Percentiles rank a stretch among this genome's conserved stretches.
phyloP scores from a whole-genome alignment of 1,284 basidiomycete genomes.

The Paramarasmius palmivorus region DNA sequence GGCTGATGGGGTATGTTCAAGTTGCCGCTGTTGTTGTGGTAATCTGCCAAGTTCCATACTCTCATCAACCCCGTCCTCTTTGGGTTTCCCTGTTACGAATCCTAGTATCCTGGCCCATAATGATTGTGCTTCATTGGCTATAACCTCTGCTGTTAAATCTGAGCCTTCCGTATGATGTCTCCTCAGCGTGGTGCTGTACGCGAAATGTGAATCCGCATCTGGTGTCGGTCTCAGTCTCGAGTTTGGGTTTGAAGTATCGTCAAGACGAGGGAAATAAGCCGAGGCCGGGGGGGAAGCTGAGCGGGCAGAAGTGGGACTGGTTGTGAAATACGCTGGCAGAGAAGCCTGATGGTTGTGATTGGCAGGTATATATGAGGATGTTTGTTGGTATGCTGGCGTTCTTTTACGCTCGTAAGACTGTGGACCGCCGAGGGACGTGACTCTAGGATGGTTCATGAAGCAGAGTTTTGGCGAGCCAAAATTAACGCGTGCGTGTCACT shows the following conservation, averaged over 20 bases:
- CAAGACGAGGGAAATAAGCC: slow-evolving; percentile 64
- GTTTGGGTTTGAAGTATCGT: too few relatives aligned
- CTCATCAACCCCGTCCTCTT: slow-evolving; percentile 14
- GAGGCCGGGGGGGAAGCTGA: slow-evolving; percentile 73
- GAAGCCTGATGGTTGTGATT: not conserved
- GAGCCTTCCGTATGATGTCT: slow-evolving; percentile 57
- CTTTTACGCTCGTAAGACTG: too few relatives aligned
- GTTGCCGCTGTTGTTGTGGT: slow-evolving; percentile 14
- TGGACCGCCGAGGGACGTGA: too few relatives aligned
- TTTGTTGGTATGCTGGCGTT: too few relatives aligned
- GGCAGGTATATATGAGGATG: too few relatives aligned
- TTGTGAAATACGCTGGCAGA: not conserved
- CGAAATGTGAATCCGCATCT: slow-evolving; percentile 71
- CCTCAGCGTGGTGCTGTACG: slow-evolving; percentile 79
- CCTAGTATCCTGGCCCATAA: slow-evolving; percentile 47
- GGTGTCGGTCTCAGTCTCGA: slow-evolving; percentile 58
- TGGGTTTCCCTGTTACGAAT: slow-evolving; percentile 39
- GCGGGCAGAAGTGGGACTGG: slow-evolving; percentile 27
- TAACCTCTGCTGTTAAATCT: slow-evolving; percentile 39
- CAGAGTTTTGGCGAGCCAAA: too few relatives aligned
- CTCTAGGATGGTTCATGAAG: too few relatives aligned
- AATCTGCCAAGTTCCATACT: slow-evolving; percentile 26
- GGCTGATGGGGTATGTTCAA: slow-evolving; percentile 49
- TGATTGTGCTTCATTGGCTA: slow-evolving; percentile 43
- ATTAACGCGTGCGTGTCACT: too few relatives aligned